Evolutionary conservation across 2,329 filamentous ascomycete species (phyloP), one percentile per base, ranked within the genome.

Genomic region (Dothistroma pini): DNA sequence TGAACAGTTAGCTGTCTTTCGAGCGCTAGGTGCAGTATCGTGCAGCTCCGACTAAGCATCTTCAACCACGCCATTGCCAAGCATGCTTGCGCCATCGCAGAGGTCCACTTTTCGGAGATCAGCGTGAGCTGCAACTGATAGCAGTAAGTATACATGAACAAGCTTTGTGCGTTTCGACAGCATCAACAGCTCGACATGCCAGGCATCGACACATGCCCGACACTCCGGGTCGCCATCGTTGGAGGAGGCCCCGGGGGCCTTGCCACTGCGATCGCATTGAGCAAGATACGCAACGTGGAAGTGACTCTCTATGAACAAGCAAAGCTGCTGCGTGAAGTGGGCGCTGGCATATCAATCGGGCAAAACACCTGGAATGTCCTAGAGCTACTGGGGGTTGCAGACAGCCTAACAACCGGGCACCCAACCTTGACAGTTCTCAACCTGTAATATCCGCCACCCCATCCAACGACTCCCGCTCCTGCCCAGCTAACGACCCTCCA

Each of bases 301-400:
- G 74, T 79, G 2, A 75, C 69, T 0, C 64, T 82, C 1, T 82
- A 80, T 56, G 80, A 82, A 60, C 75, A 81, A 59, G 78, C 78
- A 0, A 71, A 63, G 7, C 70, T 77, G 19, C 67, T 82, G n/a
- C 70, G 78, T 34, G 80, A 82, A 64, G 76, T 80, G 5, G 80
- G 80, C 0, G 79, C 79, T 0, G 80, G 80, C 0, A 80, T 82
- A 58, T 76, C 74, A 51, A 77, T 82, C 16, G 75, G 76, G 1
- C 70, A 75, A 8, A 81, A 82, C 65, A 76, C 75, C 14, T 82
- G 79, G 80, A 79, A 75, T 50, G 76, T 81, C 5, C 68, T 83
- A 16, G 78, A 78, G 51, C 64, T 81, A 31, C 71, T 82, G 2
- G 80, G 78, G 10, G 78, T 76, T 1, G 77, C 75, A 4, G 72